Conservation (phyloP, 1,284 basidiomycete species). For the Fomitopsis schrenkii region DNA sequence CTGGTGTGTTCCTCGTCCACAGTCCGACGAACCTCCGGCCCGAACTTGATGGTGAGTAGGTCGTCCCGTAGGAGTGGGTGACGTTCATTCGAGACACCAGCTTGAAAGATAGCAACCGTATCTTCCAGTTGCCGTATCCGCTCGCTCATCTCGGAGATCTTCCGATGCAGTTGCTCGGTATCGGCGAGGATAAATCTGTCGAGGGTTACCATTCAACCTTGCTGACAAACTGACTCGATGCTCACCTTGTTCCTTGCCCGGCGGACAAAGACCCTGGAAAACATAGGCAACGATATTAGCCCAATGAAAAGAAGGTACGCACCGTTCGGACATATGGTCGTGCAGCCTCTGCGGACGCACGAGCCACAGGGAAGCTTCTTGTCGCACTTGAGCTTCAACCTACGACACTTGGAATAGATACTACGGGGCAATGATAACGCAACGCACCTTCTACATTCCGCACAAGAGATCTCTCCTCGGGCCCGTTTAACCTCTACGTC, state of each 20-base stretch:
- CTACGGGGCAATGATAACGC: not conserved
- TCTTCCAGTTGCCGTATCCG: slow-evolving; percentile 76
- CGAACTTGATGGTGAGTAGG: slow-evolving; percentile 61
- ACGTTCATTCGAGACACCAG: slow-evolving; percentile 41
- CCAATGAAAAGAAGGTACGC: not conserved
- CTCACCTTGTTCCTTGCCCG: slow-evolving; percentile 29
- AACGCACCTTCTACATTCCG: slow-evolving; percentile 64
- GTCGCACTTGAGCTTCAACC: slow-evolving; percentile 76
- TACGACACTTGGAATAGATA: slow-evolving; percentile 20
- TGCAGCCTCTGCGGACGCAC: slow-evolving; percentile 69
- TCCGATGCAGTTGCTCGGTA: slow-evolving; percentile 69
- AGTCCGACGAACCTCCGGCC: slow-evolving; percentile 29
- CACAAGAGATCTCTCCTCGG: slow-evolving; percentile 65
- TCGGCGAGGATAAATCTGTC: slow-evolving; percentile 74
- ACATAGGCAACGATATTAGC: not conserved
- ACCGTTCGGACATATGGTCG: slow-evolving; percentile 74
- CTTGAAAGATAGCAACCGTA: slow-evolving; percentile 58
- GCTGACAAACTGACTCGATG: not conserved
- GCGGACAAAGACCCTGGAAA: slow-evolving; percentile 26
- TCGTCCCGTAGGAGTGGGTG: slow-evolving; percentile 64
- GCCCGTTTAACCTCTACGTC: slow-evolving; percentile 59
- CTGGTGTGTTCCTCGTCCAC: slow-evolving; percentile 27
- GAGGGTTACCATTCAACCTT: slow-evolving; percentile 4
- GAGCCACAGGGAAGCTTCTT: slow-evolving; percentile 73
- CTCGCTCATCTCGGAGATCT: slow-evolving; percentile 70